These are phyloP conservation scores for Populus tremula DNA, from an alignment of 345 rosid species.

Conservation along the genomic window DNA sequence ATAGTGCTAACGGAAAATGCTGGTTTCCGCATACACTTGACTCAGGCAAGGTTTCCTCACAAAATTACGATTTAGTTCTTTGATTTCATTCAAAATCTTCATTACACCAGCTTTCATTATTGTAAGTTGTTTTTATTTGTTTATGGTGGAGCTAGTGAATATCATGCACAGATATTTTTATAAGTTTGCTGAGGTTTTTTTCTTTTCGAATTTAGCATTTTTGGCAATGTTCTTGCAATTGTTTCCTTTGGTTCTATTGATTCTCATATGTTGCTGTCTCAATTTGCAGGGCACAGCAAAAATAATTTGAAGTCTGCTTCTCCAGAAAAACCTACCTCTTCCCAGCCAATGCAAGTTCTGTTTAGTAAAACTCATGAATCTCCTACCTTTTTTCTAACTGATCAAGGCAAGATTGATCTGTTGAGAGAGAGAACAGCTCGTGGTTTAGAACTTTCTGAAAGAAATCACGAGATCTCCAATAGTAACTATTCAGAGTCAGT, in stretches of 20 bases:
- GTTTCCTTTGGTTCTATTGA: conserved; percentile 19
- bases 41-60: conserved; percentile 50
- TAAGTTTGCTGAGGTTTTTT: background rate
- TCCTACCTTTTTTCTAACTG: conserved; percentile 38
- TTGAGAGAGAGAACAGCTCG: conserved; percentile 41
- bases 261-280: conserved; percentile 19
- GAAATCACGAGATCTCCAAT: conserved; percentile 39
- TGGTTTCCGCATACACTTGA: conserved; percentile 42
- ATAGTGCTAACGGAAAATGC: conserved; percentile 30
- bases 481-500: conserved; percentile 44
- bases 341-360: conserved; percentile 43
- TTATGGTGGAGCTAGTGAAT: conserved; percentile 8
- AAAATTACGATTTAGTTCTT: conserved; percentile 11
- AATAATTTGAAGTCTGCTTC: conserved; percentile 42
- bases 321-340: conserved; percentile 43
- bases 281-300: conserved; percentile 49
- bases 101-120: background rate
- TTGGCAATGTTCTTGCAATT: background rate
- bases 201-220: background rate
- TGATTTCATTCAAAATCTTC: conserved; percentile 1
- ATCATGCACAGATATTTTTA: conserved; percentile 8
- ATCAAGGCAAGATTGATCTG: conserved; percentile 45
- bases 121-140: background rate
- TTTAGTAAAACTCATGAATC: conserved; percentile 44
- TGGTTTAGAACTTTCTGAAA: conserved; percentile 43